These are phyloP conservation scores for Allantophomopsis cytisporea DNA, from an alignment of 2,329 filamentous ascomycete genomes.

Conservation along the genomic window DNA sequence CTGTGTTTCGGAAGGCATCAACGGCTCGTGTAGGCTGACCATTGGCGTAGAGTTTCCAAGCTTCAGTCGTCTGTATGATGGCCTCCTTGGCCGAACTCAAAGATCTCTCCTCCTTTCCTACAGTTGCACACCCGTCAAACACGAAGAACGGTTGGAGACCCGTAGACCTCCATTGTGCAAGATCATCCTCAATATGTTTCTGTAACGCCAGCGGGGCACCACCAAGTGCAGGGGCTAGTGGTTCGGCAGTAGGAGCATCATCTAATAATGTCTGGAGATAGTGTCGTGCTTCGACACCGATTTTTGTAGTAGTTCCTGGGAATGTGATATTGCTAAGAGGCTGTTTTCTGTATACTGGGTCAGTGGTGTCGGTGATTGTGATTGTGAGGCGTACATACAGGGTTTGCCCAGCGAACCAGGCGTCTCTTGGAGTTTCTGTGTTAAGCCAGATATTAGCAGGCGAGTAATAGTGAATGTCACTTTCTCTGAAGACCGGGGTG, in stretches of 20 bases:
- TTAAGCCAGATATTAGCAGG: too few species aligned
- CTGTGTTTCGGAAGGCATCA: conserved; percentile 70
- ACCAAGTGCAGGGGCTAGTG: conserved; percentile 78
- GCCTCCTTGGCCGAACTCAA: conserved; percentile 51
- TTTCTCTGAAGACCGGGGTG: too few species aligned
- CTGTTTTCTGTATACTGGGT: background rate
- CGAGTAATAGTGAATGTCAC: too few species aligned
- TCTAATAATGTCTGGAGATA: conserved; percentile 73
- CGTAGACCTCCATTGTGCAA: conserved; percentile 57
- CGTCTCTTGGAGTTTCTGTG: too few species aligned
- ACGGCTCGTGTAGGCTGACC: conserved; percentile 73
- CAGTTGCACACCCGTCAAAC: conserved; percentile 77
- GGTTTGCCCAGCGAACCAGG: too few species aligned
- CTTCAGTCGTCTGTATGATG: conserved; percentile 58
- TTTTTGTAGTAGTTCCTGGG: conserved; percentile 22
- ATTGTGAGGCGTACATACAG: too few species aligned
- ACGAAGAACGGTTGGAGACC: conserved; percentile 75
- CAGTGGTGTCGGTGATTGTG: too few species aligned
- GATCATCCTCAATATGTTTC: conserved; percentile 60
- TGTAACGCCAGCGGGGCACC: conserved; percentile 73
- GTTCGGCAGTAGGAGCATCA: conserved; percentile 60
- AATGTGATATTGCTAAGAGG: background rate
- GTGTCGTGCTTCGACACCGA: conserved; percentile 82
- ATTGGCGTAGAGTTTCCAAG: conserved; percentile 79
- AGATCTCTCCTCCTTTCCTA: conserved; percentile 59